Evolutionary conservation across 2,329 filamentous ascomycete genomes (phyloP).

Genomic region (Clonostachys rhizophaga): DNA sequence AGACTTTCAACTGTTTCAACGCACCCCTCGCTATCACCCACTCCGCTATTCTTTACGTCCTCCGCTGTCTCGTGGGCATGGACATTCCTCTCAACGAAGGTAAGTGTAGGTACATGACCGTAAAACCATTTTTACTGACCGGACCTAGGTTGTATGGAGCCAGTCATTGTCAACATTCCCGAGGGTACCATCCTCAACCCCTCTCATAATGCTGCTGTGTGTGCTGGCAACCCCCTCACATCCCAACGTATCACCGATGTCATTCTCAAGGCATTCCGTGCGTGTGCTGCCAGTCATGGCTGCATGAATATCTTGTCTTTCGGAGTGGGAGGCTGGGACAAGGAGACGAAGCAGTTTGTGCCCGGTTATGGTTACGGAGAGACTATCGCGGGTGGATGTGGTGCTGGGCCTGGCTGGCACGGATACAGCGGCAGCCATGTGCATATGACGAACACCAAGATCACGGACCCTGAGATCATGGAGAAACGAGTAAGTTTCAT

Average conservation of each 20-base stretch:
- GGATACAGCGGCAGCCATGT: slow-evolving; percentile 72
- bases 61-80: slow-evolving; percentile 22
- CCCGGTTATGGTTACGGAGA: slow-evolving; percentile 78
- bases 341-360: slow-evolving; percentile 36
- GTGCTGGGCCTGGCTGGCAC: slow-evolving; percentile 67
- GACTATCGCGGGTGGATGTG: slow-evolving; percentile 71
- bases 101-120: background rate
- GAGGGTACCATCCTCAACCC: slow-evolving; percentile 70
- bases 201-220: slow-evolving; percentile 72
- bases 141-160: slow-evolving; percentile 53
- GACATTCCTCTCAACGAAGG: slow-evolving; percentile 33
- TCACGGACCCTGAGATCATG: slow-evolving; percentile 44
- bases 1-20: slow-evolving; percentile 27
- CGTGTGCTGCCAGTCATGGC: slow-evolving; percentile 74
- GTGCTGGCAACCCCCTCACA: slow-evolving; percentile 79
- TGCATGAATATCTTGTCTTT: slow-evolving; percentile 85
- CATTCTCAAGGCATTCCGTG: slow-evolving; percentile 73
- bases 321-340: slow-evolving; percentile 68
- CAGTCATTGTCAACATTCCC: slow-evolving; percentile 71
- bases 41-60: slow-evolving; percentile 30
- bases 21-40: slow-evolving; percentile 26
- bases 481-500: slow-evolving; percentile 17
- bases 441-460: slow-evolving; percentile 80
- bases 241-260: slow-evolving; percentile 80
- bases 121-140: background rate